Evolutionary conservation across 2,329 filamentous ascomycete species (phyloP).

Genomic region (Trichoderma aggressivum): DNA sequence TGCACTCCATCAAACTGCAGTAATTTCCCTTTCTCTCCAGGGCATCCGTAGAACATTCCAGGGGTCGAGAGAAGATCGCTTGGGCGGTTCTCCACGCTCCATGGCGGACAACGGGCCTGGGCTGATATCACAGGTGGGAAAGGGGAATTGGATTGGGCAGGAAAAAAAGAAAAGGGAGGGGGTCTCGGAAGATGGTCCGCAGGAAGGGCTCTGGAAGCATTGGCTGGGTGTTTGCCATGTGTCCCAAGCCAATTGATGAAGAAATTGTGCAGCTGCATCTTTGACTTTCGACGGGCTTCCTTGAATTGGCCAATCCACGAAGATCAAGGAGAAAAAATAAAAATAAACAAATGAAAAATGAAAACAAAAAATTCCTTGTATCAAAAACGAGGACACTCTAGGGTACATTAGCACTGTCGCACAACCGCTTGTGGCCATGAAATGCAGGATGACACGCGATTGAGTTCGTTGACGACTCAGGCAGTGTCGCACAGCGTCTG

Average conservation of each 20-base stretch:
- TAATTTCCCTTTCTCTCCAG: constrained; percentile 4
- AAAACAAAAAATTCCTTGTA: not conserved
- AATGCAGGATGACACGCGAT: not conserved
- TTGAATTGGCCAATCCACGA: not conserved
- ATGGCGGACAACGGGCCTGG: not conserved
- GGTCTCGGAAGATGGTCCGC: constrained; percentile 15
- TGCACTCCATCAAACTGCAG: not conserved
- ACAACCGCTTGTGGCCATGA: constrained; percentile 9
- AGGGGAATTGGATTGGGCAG: not conserved
- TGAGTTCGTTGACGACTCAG: constrained; percentile 11
- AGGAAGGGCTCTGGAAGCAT: constrained; percentile 1
- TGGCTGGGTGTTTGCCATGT: not conserved
- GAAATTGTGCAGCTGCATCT: not conserved
- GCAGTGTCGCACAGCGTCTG: constrained; percentile 7
- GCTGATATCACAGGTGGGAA: not conserved
- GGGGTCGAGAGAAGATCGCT: constrained; percentile 7
- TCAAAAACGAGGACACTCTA: not conserved
- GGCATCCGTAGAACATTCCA: constrained; percentile 11
- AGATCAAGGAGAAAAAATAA: not conserved
- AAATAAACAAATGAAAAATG: not conserved
- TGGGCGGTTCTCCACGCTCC: not conserved
- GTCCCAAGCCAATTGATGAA: constrained; percentile 17
- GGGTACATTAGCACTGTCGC: not conserved
- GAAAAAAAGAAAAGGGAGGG: not conserved
- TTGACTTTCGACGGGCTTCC: not conserved